A percentile compares a stretch with the other conserved stretches of the same genome.
Conservation (phyloP, 2,329 filamentous ascomycete species). For the Ilyonectria mors-panacis region DNA sequence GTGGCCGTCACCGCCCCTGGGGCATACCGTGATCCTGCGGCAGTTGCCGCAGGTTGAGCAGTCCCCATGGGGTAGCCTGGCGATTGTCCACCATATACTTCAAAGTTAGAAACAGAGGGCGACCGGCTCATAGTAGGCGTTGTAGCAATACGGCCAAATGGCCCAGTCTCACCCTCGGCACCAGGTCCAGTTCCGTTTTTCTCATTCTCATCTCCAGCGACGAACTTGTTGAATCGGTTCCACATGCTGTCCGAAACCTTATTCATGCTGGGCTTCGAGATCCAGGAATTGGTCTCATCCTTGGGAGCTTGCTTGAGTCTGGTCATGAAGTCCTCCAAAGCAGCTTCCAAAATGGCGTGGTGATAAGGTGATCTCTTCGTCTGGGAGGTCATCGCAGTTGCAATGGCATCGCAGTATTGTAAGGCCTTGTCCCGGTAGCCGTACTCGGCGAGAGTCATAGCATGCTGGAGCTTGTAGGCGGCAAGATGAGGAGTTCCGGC, state of each 20-base stretch:
- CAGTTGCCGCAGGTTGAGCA: constrained; percentile 52
- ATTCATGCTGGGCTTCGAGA: constrained; percentile 95
- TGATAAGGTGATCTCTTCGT: constrained; percentile 91
- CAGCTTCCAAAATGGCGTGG: constrained; percentile 79
- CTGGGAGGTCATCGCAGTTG: constrained; percentile 80
- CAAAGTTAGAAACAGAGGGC: constrained; percentile 79
- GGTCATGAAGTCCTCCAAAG: constrained; percentile 86
- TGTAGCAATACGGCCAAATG: constrained; percentile 85
- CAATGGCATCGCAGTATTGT: constrained; percentile 91
- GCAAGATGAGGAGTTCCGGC: constrained; percentile 84
- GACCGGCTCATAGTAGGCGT: constrained; percentile 83
- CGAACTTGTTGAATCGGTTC: constrained; percentile 96
- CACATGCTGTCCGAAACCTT: constrained; percentile 93
- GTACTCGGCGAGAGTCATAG: constrained; percentile 85
- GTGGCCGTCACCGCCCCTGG: constrained; percentile 42
- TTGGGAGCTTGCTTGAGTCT: constrained; percentile 89
- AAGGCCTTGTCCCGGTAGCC: constrained; percentile 87
- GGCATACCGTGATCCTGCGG: constrained; percentile 58
- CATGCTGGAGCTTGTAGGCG: constrained; percentile 92
- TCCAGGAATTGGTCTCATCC: constrained; percentile 87
- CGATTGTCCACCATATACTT: constrained; percentile 76
- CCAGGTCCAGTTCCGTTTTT: constrained; percentile 77
- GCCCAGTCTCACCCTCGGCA: constrained; percentile 76
- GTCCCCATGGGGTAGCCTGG: constrained; percentile 50
- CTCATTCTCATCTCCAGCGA: constrained; percentile 90